These are phyloP conservation scores for Thyridium curvatum DNA, from an alignment of 2,329 filamentous ascomycete species.

Conservation along the genomic window DNA sequence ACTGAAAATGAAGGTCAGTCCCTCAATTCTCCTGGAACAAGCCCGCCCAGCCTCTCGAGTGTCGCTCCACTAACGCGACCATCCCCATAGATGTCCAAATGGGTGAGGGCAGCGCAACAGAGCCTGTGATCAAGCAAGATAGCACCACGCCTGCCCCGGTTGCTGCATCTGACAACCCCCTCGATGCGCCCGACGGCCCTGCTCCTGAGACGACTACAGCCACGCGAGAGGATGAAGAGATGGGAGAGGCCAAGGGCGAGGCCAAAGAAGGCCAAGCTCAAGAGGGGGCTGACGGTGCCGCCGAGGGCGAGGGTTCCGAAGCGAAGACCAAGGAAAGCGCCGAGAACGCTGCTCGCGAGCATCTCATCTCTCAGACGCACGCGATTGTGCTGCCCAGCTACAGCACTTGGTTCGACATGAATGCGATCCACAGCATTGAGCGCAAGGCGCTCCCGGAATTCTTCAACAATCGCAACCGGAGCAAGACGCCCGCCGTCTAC, in stretches of 20 bases:
- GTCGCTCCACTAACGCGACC: background rate
- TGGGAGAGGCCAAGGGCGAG: constrained; percentile 53
- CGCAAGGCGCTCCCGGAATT: constrained; percentile 94
- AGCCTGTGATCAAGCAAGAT: constrained; percentile 53
- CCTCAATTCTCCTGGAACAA: too few relatives aligned
- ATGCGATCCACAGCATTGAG: constrained; percentile 82
- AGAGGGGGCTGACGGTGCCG: constrained; percentile 33
- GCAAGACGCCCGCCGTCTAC: constrained; percentile 95
- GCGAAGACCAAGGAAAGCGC: constrained; percentile 72
- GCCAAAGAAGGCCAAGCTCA: constrained; percentile 35
- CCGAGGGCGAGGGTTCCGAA: constrained; percentile 41
- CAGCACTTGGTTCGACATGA: constrained; percentile 99
- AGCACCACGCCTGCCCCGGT: constrained; percentile 52
- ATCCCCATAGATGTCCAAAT: constrained; percentile 53
- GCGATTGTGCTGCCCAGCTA: constrained; percentile 96
- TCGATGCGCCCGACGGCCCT: constrained; percentile 62
- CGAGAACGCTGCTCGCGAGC: constrained; percentile 82
- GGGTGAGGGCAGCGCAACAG: constrained; percentile 42
- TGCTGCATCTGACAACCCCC: constrained; percentile 52
- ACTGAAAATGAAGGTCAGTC: too few relatives aligned
- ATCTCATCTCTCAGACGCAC: constrained; percentile 89
- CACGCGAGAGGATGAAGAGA: constrained; percentile 69
- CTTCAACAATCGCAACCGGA: constrained; percentile 96
- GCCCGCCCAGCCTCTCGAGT: too few relatives aligned
- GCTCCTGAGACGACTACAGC: constrained; percentile 48